These are phyloP conservation scores for Fraxinus greggii DNA, from an alignment of 305 asterid genomes.

Conservation along the genomic window DNA sequence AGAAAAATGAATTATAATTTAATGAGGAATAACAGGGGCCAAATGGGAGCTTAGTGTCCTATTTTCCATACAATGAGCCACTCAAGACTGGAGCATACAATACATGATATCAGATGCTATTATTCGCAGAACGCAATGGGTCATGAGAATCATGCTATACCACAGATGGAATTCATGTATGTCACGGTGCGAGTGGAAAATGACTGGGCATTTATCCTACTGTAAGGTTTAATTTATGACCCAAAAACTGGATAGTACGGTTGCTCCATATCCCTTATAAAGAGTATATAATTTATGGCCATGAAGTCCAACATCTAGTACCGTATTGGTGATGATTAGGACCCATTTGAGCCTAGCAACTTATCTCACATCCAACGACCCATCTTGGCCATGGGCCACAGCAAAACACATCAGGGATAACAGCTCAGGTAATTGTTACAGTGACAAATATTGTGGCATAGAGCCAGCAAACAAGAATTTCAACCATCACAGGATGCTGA, in stretches of 20 bases:
- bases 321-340: background rate
- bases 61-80: background rate
- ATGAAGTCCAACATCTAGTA: background rate
- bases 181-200: background rate
- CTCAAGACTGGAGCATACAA: background rate
- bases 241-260: background rate
- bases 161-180: background rate
- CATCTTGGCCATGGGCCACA: background rate
- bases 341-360: background rate
- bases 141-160: background rate
- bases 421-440: background rate
- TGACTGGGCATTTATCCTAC: background rate
- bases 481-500: slow-evolving; percentile 4
- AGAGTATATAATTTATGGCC: background rate
- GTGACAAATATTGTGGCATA: background rate
- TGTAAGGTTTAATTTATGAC: background rate
- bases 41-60: background rate
- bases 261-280: background rate
- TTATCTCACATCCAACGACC: background rate
- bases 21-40: background rate
- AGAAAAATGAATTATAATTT: background rate
- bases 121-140: background rate
- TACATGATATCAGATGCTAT: background rate
- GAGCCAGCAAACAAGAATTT: background rate
- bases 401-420: background rate